A percentile compares a stretch with the other conserved stretches of the same genome.
phyloP scores from a whole-genome alignment of 331 rosid genomes.

The Cydonia oblonga region DNA sequence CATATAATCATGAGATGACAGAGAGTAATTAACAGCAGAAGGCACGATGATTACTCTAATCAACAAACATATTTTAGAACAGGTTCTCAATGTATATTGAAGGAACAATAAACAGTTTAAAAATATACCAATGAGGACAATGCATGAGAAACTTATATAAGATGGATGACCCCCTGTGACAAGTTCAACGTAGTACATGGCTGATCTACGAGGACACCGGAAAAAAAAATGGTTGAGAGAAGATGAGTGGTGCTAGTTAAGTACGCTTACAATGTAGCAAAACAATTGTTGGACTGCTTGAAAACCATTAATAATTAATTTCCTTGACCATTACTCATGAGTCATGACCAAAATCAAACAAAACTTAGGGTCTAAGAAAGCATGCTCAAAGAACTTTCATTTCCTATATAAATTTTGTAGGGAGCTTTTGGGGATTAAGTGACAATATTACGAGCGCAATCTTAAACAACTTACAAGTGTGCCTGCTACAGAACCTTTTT shows the following conservation, averaged over 20 bases:
- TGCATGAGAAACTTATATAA: not conserved
- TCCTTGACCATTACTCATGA: not conserved
- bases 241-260: no score
- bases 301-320: no score
- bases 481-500: constrained; percentile 34
- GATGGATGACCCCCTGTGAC: not conserved
- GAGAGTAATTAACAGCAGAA: not conserved
- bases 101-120: not conserved
- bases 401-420: not conserved
- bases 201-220: not conserved
- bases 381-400: not conserved
- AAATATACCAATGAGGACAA: not conserved
- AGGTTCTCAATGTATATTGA: not conserved
- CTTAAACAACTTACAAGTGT: constrained; percentile 41
- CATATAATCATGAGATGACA: constrained; percentile 4
- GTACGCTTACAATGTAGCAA: no score
- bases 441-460: not conserved
- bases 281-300: no score
- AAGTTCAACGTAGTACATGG: not conserved
- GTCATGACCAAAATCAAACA: not conserved
- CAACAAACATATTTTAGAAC: not conserved
- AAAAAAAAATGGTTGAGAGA: not conserved
- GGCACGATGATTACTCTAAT: not conserved
- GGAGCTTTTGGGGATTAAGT: not conserved
- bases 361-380: not conserved